phyloP scores from a whole-genome alignment of 768 basidiomycete species.

The Russula vinacea region DNA sequence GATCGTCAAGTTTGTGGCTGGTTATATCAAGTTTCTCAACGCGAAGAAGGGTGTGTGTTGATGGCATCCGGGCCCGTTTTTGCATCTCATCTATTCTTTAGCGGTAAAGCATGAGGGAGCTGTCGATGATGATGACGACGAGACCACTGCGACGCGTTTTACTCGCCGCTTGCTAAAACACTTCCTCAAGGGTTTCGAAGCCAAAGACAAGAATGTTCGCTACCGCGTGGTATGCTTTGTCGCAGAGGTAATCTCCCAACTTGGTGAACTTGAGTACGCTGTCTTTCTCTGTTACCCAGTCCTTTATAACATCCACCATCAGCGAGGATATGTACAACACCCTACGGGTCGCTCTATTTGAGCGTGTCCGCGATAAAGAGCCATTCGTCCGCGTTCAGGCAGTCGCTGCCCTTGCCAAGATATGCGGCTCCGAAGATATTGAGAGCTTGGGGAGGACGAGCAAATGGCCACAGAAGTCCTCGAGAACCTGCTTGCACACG shows the following conservation, averaged over 20 bases:
- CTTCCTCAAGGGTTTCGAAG: slow-evolving; percentile 70
- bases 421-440: slow-evolving; percentile 67
- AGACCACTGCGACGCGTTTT: slow-evolving; percentile 50
- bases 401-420: slow-evolving; percentile 71
- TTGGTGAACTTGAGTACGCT: slow-evolving; percentile 85
- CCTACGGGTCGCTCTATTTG: slow-evolving; percentile 63
- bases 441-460: slow-evolving; percentile 49
- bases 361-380: slow-evolving; percentile 79
- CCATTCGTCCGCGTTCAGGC: slow-evolving; percentile 72
- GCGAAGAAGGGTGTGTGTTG: slow-evolving; percentile 66
- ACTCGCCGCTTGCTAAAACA: slow-evolving; percentile 48
- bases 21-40: slow-evolving; percentile 71
- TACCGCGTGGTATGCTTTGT: slow-evolving; percentile 77
- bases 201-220: slow-evolving; percentile 85
- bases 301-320: slow-evolving; percentile 7
- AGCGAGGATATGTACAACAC: slow-evolving; percentile 74
- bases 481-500: slow-evolving; percentile 62
- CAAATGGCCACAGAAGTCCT: slow-evolving; percentile 58
- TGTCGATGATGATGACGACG: slow-evolving; percentile 44
- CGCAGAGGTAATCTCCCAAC: slow-evolving; percentile 71
- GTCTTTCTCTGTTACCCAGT: background rate
- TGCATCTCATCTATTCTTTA: slow-evolving; percentile 26
- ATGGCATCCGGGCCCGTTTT: background rate
- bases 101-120: slow-evolving; percentile 39
- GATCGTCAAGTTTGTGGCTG: slow-evolving; percentile 76